These are phyloP conservation scores for Myotisia sp. DNA, from an alignment of 2,329 filamentous ascomycete species.

Conservation along the genomic window DNA sequence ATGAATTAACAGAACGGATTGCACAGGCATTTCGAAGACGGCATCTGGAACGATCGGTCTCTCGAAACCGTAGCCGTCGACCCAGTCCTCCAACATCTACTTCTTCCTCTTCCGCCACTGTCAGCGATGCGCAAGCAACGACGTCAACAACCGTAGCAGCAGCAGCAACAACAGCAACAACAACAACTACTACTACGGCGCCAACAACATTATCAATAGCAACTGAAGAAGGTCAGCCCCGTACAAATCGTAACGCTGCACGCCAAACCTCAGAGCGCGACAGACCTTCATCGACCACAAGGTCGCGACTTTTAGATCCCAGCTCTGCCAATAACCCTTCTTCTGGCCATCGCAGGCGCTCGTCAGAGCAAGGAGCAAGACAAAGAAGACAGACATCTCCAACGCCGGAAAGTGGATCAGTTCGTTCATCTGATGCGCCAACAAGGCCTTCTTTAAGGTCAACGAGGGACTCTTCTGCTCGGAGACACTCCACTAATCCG, in stretches of 20 bases:
- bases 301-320: conserved; percentile 24
- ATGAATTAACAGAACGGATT: conserved; percentile 80
- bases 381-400: conserved; percentile 23
- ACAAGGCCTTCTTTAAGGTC: conserved; percentile 3
- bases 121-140: neutral
- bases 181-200: neutral
- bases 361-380: conserved; percentile 23
- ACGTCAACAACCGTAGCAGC: neutral
- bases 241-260: neutral
- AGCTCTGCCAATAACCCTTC: conserved; percentile 14
- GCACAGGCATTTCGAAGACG: conserved; percentile 73
- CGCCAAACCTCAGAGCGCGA: neutral
- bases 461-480: too few relatives aligned
- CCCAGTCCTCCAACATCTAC: neutral
- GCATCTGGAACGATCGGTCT: conserved; percentile 32
- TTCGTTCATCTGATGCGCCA: conserved; percentile 1
- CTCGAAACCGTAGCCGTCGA: neutral
- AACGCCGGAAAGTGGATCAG: conserved; percentile 2
- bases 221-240: neutral
- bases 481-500: conserved; percentile 4
- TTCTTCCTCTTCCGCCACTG: neutral
- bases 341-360: conserved; percentile 21
- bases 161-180: conserved; percentile 1
- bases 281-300: conserved; percentile 16
- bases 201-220: neutral